phyloP scores from a whole-genome alignment of 164 flowering plant genomes.

The Tetrastigma voinierianum region DNA sequence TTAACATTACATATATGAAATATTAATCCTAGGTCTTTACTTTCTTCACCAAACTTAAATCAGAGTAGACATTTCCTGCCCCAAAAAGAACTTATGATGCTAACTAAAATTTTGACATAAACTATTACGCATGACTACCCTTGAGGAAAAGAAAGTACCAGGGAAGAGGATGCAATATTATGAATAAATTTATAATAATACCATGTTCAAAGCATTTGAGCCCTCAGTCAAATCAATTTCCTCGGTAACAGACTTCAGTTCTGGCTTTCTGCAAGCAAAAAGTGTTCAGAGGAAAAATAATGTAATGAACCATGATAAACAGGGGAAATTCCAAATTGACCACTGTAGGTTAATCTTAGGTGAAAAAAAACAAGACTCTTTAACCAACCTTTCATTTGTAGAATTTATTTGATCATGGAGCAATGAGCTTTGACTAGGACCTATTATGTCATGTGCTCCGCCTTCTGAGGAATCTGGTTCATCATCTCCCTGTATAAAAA shows the following conservation, averaged over 20 bases:
- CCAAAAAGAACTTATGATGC: neutral
- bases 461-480: constrained; percentile 14
- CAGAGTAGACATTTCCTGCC: neutral
- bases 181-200: constrained; percentile 11
- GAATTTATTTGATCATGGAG: constrained; percentile 4
- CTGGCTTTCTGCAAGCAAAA: constrained; percentile 23
- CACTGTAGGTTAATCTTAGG: neutral
- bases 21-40: too few species aligned
- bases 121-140: neutral
- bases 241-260: constrained; percentile 7
- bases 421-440: constrained; percentile 17
- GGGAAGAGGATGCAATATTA: neutral
- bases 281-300: neutral
- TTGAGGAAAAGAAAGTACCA: neutral
- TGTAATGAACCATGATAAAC: neutral
- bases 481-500: constrained; percentile 24
- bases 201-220: constrained; percentile 21
- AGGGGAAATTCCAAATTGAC: neutral
- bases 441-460: constrained; percentile 10
- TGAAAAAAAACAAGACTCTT: neutral
- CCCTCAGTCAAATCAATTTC: constrained; percentile 15
- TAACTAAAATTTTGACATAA: neutral
- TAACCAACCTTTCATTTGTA: constrained; percentile 24
- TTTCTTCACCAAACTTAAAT: neutral
- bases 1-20: too few species aligned